Evolutionary conservation across 768 basidiomycete species (phyloP).

Genomic region (Phylloporus sp.): DNA sequence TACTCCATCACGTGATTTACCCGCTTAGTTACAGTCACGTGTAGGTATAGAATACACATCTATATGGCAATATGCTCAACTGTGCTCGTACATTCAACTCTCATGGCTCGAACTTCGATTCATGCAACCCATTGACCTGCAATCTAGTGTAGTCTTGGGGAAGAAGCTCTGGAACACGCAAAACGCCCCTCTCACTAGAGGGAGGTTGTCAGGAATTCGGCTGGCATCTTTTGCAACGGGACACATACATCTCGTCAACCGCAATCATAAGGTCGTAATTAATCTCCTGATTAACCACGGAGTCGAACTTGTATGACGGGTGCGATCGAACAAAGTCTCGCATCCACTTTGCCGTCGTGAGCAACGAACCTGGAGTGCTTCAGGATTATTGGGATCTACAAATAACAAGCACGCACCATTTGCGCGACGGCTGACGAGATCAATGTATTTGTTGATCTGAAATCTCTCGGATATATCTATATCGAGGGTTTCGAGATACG

Average conservation of each 20-base stretch:
- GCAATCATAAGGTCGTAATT: slow-evolving; percentile 91
- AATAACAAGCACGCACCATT: slow-evolving; percentile 50
- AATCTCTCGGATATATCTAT: slow-evolving; percentile 53
- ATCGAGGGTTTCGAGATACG: slow-evolving; percentile 85
- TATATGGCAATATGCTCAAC: no score
- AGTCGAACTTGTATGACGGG: slow-evolving; percentile 88
- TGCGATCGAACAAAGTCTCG: slow-evolving; percentile 87
- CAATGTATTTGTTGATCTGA: slow-evolving; percentile 72
- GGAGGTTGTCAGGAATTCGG: slow-evolving; percentile 1
- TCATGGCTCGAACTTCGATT: slow-evolving; percentile 26
- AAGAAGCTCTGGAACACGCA: slow-evolving; percentile 55
- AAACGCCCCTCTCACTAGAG: slow-evolving; percentile 61
- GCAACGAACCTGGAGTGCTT: slow-evolving; percentile 53
- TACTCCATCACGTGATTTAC: slow-evolving; percentile 20
- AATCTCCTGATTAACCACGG: slow-evolving; percentile 85
- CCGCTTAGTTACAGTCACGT: no score
- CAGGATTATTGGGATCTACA: slow-evolving; percentile 1
- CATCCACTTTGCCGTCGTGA: slow-evolving; percentile 91
- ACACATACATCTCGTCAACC: slow-evolving; percentile 84
- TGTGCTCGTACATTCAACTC: no score
- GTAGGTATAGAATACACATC: slow-evolving; percentile 2
- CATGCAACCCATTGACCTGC: slow-evolving; percentile 21
- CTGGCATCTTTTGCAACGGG: neutral
- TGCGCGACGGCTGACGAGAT: slow-evolving; percentile 72
- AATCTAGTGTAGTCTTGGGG: slow-evolving; percentile 51